Percentiles rank a stretch among this genome's conserved stretches.
Conservation (phyloP, 306 rosid species). For the Prosopis cineraria region DNA sequence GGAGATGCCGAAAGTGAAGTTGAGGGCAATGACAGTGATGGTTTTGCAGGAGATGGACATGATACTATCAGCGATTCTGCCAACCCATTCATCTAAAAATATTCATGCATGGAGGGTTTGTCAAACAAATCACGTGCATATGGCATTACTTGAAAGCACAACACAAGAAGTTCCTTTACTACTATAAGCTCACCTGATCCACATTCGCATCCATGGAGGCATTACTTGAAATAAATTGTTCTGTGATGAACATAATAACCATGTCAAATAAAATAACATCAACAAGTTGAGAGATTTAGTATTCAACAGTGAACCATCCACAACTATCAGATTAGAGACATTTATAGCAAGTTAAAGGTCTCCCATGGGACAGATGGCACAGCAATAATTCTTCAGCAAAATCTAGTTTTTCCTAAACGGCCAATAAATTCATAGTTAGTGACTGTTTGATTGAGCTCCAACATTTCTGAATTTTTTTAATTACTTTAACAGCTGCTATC, state of each 20-base stretch:
- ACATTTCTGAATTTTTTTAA: background rate
- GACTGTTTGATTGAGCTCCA: background rate
- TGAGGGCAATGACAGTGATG: slow-evolving; percentile 59
- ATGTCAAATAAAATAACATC: slow-evolving; percentile 34
- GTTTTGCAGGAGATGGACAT: slow-evolving; percentile 61
- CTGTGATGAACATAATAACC: slow-evolving; percentile 48
- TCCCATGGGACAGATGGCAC: background rate
- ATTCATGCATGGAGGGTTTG: slow-evolving; percentile 9
- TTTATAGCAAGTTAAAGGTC: background rate
- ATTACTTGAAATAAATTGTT: slow-evolving; percentile 65
- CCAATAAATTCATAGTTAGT: background rate
- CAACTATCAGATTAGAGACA: background rate
- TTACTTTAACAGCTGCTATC: background rate
- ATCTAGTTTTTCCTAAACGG: slow-evolving; percentile 8
- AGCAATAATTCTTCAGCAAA: background rate
- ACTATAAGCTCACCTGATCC: slow-evolving; percentile 65
- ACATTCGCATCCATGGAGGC: slow-evolving; percentile 64
- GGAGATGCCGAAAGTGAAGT: slow-evolving; percentile 70
- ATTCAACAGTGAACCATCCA: slow-evolving; percentile 9
- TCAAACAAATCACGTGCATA: slow-evolving; percentile 20
- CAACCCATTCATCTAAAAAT: slow-evolving; percentile 61
- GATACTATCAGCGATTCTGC: slow-evolving; percentile 54
- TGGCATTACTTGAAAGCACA: no score
- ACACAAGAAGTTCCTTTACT: slow-evolving; percentile 6
- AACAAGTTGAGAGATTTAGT: slow-evolving; percentile 19